Evolutionary conservation across 306 rosid species (phyloP), one percentile per base, ranked within the genome.

Genomic region (Trifolium fragiferum): DNA sequence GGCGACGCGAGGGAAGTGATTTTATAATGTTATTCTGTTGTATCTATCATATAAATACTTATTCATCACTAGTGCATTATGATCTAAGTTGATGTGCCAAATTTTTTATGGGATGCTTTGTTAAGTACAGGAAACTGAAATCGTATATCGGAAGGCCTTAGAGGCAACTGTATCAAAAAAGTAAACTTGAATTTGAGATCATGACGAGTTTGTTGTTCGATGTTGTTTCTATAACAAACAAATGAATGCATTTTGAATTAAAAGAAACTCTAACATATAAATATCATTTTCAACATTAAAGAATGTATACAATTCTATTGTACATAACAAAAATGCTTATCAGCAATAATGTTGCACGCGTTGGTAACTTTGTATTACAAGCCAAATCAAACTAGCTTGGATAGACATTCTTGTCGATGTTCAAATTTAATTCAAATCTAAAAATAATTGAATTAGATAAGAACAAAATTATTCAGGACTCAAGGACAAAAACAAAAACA

Each of bases 1-100:
- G 62, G 61, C 7, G 4, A 51, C 15, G 3, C 15, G 6, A 11
- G 61, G 44, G 53, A 53, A 58, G 78, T 33, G 3, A 38, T 83
- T 78, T 64, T 74, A 25, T 70, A 14, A 33, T 20, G 53, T n/a
- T 60, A 74, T 55, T 54, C 18, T 70, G 66, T 81, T 77, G 85
- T 64, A 77, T 65, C 83, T 81, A 74, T 25, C 68, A 46, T 46
- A 55, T 54, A 41, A 61, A 69, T 21, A 73, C 70, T 20, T 77
- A 69, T 77, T 41, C 35, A 63, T 50, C 76, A 55, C 21, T 41
- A 30, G 61, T 63, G 46, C 70, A 75, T 81, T 70, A 58, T 70
- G 73, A 30, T 57, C 55, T 8, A 68, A 16, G 60, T 43, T 10
- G 51, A 43, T 35, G 10, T 37, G 40, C 40, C 40, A 37, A 37